These are phyloP conservation scores for Favolaschia claudopus DNA, from an alignment of 768 basidiomycete genomes.

Conservation along the genomic window DNA sequence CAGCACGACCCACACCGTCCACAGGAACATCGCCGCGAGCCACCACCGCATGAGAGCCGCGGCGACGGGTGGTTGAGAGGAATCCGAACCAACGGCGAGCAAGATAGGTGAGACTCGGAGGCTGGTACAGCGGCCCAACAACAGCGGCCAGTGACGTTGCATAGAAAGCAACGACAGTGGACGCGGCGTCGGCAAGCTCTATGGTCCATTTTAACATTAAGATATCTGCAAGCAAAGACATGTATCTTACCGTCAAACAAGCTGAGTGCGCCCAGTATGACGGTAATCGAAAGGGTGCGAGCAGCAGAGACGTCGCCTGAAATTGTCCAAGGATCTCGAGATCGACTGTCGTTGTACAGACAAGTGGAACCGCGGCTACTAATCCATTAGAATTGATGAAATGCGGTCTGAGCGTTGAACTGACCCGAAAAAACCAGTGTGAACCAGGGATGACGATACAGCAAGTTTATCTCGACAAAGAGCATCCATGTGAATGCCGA, in stretches of 20 bases:
- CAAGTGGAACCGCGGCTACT: conserved; percentile 49
- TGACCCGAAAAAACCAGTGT: conserved; percentile 61
- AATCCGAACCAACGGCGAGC: conserved; percentile 80
- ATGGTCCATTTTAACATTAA: conserved; percentile 9
- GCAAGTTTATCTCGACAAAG: conserved; percentile 69
- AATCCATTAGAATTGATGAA: conserved; percentile 3
- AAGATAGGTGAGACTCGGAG: conserved; percentile 77
- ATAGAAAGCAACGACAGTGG: conserved; percentile 83
- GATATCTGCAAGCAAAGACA: background rate
- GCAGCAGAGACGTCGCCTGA: conserved; percentile 76
- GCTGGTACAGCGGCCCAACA: conserved; percentile 66
- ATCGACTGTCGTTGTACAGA: conserved; percentile 44
- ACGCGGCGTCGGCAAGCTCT: conserved; percentile 77
- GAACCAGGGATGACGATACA: conserved; percentile 44
- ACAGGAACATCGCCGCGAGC: too few relatives aligned
- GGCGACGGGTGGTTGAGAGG: too few relatives aligned
- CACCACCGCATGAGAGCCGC: too few relatives aligned
- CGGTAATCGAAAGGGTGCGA: conserved; percentile 70
- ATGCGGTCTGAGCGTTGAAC: conserved; percentile 8
- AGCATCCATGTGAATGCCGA: conserved; percentile 74
- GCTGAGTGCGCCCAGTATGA: conserved; percentile 75
- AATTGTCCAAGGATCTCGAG: conserved; percentile 71
- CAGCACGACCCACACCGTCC: too few relatives aligned
- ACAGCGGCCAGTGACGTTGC: conserved; percentile 69
- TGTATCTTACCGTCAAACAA: conserved; percentile 67